Conservation (phyloP, 1,139 yeast species). For the Yamadazyma blattariae region DNA sequence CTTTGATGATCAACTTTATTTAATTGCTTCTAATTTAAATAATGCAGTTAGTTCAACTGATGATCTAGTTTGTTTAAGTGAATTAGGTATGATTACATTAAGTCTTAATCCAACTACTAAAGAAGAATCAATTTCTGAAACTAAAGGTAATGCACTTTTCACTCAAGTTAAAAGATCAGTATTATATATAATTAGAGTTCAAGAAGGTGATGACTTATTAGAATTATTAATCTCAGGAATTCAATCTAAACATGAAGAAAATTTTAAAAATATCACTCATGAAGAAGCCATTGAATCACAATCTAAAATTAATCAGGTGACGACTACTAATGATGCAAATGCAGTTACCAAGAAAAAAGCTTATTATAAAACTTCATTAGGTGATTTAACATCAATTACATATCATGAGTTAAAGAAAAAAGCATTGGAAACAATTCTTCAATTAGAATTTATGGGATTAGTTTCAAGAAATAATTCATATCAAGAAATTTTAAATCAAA, state of each 20-base stretch:
- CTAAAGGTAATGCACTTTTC: slow-evolving; percentile 53
- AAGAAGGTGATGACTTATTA: slow-evolving; percentile 67
- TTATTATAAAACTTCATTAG: slow-evolving; percentile 42
- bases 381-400: slow-evolving; percentile 52
- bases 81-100: slow-evolving; percentile 38
- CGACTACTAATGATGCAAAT: no score
- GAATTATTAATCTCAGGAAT: slow-evolving; percentile 76
- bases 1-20: slow-evolving; percentile 55
- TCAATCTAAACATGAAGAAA: slow-evolving; percentile 61
- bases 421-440: slow-evolving; percentile 73
- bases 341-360: slow-evolving; percentile 30
- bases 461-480: slow-evolving; percentile 68
- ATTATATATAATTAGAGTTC: slow-evolving; percentile 77
- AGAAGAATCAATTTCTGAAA: slow-evolving; percentile 41
- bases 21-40: slow-evolving; percentile 30
- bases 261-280: slow-evolving; percentile 53
- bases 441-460: slow-evolving; percentile 68
- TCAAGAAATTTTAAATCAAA: slow-evolving; percentile 77
- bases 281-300: slow-evolving; percentile 40
- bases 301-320: slow-evolving; percentile 19
- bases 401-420: slow-evolving; percentile 77
- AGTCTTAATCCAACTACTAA: slow-evolving; percentile 50
- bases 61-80: slow-evolving; percentile 41
- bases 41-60: slow-evolving; percentile 36
- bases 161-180: slow-evolving; percentile 82